Conservation (phyloP, 805 yeast species). For the Lachancea meyersii region DNA sequence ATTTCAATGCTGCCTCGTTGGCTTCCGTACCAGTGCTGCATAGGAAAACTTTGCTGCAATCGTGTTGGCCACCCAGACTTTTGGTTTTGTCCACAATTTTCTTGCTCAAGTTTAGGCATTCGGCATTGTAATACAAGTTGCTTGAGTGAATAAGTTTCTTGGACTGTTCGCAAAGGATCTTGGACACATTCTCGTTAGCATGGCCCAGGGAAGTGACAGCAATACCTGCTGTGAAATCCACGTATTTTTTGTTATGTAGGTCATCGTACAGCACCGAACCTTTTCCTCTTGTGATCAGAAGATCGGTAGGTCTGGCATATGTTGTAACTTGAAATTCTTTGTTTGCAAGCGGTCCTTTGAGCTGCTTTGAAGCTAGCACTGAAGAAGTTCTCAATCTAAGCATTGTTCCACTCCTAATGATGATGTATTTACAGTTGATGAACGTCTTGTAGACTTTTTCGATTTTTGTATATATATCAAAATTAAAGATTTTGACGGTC, state of each 20-base stretch:
- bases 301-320: slow-evolving; percentile 63
- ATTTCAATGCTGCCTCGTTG: slow-evolving; percentile 71
- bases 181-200: slow-evolving; percentile 64
- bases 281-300: slow-evolving; percentile 72
- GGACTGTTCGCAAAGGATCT: slow-evolving; percentile 68
- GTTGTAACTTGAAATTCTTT: slow-evolving; percentile 54
- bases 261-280: slow-evolving; percentile 77
- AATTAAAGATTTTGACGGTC: too few relatives aligned
- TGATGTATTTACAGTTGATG: neutral
- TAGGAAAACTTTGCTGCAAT: slow-evolving; percentile 69
- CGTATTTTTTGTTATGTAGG: slow-evolving; percentile 63
- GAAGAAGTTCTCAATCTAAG: slow-evolving; percentile 3
- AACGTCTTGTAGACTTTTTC: neutral
- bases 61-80: slow-evolving; percentile 68
- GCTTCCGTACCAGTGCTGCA: slow-evolving; percentile 76
- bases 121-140: slow-evolving; percentile 76
- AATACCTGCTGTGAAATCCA: slow-evolving; percentile 93
- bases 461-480: too few relatives aligned
- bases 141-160: slow-evolving; percentile 72
- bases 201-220: slow-evolving; percentile 97
- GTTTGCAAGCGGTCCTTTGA: slow-evolving; percentile 10
- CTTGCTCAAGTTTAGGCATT: slow-evolving; percentile 74
- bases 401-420: too few relatives aligned
- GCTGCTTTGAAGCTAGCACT: slow-evolving; percentile 1
- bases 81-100: slow-evolving; percentile 64